A percentile compares a stretch with the other conserved stretches of the same genome.
phyloP scores from a whole-genome alignment of 169 alveolate genomes.

The Babesia gibsoni region DNA sequence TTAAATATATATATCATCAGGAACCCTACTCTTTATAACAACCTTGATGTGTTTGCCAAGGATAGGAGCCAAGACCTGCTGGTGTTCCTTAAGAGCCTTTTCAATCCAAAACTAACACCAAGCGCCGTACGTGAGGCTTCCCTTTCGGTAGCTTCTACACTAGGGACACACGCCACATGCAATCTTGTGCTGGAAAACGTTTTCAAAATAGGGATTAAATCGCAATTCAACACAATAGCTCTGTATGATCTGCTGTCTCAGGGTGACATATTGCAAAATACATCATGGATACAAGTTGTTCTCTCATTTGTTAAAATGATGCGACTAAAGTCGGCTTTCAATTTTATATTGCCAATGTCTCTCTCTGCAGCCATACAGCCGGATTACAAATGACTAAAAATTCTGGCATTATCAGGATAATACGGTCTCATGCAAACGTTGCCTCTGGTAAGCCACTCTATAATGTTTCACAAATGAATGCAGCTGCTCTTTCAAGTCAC shows the following conservation, averaged over 20 bases:
- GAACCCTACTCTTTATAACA: background rate
- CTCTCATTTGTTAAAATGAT: constrained; percentile 12
- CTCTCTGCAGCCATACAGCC: constrained; percentile 1
- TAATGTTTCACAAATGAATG: background rate
- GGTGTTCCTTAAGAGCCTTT: constrained; percentile 22
- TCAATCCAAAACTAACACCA: constrained; percentile 14
- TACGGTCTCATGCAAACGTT: background rate
- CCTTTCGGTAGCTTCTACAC: constrained; percentile 2
- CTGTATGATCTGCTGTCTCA: constrained; percentile 17
- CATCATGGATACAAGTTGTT: constrained; percentile 11
- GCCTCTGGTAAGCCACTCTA: background rate
- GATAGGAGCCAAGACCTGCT: constrained; percentile 49
- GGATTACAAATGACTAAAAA: constrained; percentile 11
- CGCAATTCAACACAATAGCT: constrained; percentile 9
- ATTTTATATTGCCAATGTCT: constrained; percentile 7
- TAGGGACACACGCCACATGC: constrained; percentile 4
- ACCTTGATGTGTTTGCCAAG: constrained; percentile 28
- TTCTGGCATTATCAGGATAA: background rate
- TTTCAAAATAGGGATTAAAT: constrained; percentile 6
- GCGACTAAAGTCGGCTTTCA: constrained; percentile 37
- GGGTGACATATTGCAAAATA: constrained; percentile 16
- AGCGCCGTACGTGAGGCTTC: constrained; percentile 16
- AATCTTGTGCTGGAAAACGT: constrained; percentile 21
- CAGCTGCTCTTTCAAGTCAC: constrained; percentile 10
- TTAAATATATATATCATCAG: background rate